phyloP scores from a whole-genome alignment of 768 basidiomycete genomes.

The Stropharia rugosoannulata region DNA sequence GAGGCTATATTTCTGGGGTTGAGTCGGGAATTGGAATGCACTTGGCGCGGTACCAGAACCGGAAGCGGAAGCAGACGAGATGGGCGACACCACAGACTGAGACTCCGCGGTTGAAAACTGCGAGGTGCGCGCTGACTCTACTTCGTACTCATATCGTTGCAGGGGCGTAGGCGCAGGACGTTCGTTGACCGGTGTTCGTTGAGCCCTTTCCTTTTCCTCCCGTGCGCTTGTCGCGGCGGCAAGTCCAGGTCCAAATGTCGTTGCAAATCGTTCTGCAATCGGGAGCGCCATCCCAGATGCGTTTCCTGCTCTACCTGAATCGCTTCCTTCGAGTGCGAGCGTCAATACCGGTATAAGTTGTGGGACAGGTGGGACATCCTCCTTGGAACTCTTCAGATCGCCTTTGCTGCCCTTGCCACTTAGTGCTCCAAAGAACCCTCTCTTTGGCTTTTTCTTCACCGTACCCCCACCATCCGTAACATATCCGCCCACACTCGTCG shows the following conservation, averaged over 20 bases:
- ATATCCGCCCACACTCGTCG: slow-evolving; percentile 26
- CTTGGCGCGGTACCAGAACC: too few relatives aligned
- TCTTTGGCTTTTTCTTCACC: slow-evolving; percentile 34
- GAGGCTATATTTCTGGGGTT: neutral
- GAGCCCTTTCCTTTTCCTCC: too few relatives aligned
- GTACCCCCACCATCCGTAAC: slow-evolving; percentile 32
- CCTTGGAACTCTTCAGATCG: slow-evolving; percentile 29
- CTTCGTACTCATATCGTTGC: too few relatives aligned
- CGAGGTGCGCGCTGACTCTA: too few relatives aligned
- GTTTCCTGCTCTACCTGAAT: slow-evolving; percentile 18
- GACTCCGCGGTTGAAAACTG: too few relatives aligned
- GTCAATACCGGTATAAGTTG: slow-evolving; percentile 8
- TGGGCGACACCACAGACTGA: too few relatives aligned
- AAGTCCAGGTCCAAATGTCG: slow-evolving; percentile 20
- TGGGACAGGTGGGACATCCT: slow-evolving; percentile 12
- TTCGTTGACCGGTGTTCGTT: too few relatives aligned
- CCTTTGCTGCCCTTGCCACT: slow-evolving; percentile 37
- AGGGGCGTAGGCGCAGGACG: too few relatives aligned
- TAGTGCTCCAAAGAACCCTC: slow-evolving; percentile 41
- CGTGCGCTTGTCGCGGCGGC: neutral
- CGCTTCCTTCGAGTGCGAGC: neutral
- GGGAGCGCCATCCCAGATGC: slow-evolving; percentile 32
- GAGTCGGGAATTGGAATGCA: too few relatives aligned
- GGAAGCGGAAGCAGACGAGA: too few relatives aligned
- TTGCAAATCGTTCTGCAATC: slow-evolving; percentile 48